Percentiles rank a stretch among this genome's conserved stretches.
Conservation (phyloP, 164 flowering plant genomes). For the Protea cynaroides region DNA sequence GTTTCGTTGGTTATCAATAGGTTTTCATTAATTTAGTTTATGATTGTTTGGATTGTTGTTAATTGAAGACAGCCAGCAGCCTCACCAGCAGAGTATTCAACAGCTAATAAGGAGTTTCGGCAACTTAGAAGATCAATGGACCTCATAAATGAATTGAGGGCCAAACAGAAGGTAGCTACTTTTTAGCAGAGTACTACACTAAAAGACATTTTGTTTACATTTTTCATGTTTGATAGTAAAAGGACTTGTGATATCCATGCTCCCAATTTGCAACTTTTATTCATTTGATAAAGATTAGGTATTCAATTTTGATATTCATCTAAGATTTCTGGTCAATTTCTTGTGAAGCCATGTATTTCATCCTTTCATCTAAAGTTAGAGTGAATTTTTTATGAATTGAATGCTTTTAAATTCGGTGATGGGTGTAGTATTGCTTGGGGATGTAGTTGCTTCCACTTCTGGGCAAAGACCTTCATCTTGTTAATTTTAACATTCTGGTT, state of each 20-base stretch:
- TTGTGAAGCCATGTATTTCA: background rate
- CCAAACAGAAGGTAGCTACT: constrained; percentile 60
- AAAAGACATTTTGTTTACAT: background rate
- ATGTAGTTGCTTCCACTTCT: too few species aligned
- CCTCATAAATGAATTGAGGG: constrained; percentile 58
- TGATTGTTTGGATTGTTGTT: constrained; percentile 15
- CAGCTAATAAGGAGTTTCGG: constrained; percentile 83
- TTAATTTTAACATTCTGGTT: too few species aligned
- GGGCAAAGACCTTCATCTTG: too few species aligned
- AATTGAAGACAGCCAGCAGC: constrained; percentile 86
- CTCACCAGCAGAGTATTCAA: constrained; percentile 63
- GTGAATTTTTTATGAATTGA: background rate
- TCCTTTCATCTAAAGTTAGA: background rate
- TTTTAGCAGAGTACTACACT: background rate
- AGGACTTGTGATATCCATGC: background rate
- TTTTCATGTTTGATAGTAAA: background rate
- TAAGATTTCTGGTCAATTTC: background rate
- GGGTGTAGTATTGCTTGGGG: too few species aligned
- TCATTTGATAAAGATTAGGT: background rate
- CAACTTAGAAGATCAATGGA: constrained; percentile 55
- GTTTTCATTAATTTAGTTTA: background rate
- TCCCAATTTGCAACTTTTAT: background rate
- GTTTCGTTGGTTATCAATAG: background rate
- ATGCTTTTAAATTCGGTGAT: too few species aligned
- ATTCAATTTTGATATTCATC: background rate